Conservation (phyloP, 2,329 filamentous ascomycete genomes). For the Meredithiella fracta region DNA sequence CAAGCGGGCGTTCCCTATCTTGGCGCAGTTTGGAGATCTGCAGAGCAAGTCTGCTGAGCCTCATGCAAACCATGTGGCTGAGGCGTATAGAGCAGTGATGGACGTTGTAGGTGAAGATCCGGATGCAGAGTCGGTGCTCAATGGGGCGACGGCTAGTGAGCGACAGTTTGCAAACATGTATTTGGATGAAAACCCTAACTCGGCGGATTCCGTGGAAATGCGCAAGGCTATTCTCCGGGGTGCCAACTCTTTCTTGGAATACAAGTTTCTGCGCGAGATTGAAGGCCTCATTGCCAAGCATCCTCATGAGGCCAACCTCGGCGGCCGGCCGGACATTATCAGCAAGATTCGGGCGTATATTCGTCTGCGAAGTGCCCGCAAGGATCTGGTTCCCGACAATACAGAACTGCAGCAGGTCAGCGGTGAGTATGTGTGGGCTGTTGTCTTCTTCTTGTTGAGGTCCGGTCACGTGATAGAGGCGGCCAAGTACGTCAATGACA, state of each 20-base stretch:
- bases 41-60: constrained; percentile 54
- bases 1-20: constrained; percentile 52
- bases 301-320: constrained; percentile 74
- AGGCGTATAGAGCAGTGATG: constrained; percentile 69
- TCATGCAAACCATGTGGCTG: constrained; percentile 56
- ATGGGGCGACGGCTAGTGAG: constrained; percentile 52
- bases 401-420: constrained; percentile 63
- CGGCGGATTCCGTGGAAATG: constrained; percentile 45
- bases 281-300: constrained; percentile 66
- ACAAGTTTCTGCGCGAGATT: constrained; percentile 61
- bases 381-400: constrained; percentile 70
- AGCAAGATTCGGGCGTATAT: constrained; percentile 92
- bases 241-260: constrained; percentile 64
- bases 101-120: constrained; percentile 60
- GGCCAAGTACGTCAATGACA: constrained; percentile 66
- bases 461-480: constrained; percentile 74
- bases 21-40: constrained; percentile 59
- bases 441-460: constrained; percentile 81
- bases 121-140: constrained; percentile 39
- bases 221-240: constrained; percentile 68
- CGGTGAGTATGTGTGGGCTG: constrained; percentile 79
- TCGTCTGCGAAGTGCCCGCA: constrained; percentile 59
- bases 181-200: constrained; percentile 54
- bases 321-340: constrained; percentile 70
- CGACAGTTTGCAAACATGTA: constrained; percentile 64